A percentile compares a stretch with the other conserved stretches of the same genome.
These are phyloP conservation scores for Boletus rufocinnamomeus DNA, from an alignment of 768 basidiomycete species.

Conservation along the genomic window DNA sequence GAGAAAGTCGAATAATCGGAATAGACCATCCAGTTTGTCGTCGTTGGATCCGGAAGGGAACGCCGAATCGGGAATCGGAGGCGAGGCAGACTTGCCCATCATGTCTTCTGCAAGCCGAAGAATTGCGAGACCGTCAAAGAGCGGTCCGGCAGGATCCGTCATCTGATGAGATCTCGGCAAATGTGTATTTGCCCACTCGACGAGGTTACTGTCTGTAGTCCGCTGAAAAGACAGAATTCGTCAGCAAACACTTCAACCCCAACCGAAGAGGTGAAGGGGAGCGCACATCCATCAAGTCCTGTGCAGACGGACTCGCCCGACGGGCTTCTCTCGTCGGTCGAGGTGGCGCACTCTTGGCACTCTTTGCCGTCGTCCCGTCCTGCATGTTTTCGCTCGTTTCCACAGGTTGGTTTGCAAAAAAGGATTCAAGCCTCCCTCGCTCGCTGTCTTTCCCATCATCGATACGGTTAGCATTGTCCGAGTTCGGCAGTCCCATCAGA, in stretches of 20 bases:
- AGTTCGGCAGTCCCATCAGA: slow-evolving; percentile 58
- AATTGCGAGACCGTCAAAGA: no score
- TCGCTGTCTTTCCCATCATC: slow-evolving; percentile 41
- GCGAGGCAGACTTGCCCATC: no score
- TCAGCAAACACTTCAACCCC: background rate
- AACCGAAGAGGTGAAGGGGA: background rate
- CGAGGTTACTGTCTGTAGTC: no score
- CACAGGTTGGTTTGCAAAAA: slow-evolving; percentile 48
- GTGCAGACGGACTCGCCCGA: slow-evolving; percentile 38
- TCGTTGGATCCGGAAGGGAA: no score
- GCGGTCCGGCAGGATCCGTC: no score
- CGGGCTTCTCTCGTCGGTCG: slow-evolving; percentile 70
- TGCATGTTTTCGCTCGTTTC: slow-evolving; percentile 20
- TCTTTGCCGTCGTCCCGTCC: slow-evolving; percentile 20
- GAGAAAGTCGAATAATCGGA: no score
- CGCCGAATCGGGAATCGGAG: no score
- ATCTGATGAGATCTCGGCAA: no score
- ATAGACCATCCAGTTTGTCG: no score
- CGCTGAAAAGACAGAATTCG: no score
- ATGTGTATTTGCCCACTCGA: no score
- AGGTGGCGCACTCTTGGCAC: slow-evolving; percentile 48
- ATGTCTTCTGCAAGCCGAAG: no score
- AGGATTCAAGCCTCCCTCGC: slow-evolving; percentile 53
- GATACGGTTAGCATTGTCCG: slow-evolving; percentile 27
- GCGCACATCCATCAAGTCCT: slow-evolving; percentile 24